A percentile compares a stretch with the other conserved stretches of the same genome.
Conservation (phyloP, 1,284 basidiomycete genomes). For the Fomitopsis schrenkii region DNA sequence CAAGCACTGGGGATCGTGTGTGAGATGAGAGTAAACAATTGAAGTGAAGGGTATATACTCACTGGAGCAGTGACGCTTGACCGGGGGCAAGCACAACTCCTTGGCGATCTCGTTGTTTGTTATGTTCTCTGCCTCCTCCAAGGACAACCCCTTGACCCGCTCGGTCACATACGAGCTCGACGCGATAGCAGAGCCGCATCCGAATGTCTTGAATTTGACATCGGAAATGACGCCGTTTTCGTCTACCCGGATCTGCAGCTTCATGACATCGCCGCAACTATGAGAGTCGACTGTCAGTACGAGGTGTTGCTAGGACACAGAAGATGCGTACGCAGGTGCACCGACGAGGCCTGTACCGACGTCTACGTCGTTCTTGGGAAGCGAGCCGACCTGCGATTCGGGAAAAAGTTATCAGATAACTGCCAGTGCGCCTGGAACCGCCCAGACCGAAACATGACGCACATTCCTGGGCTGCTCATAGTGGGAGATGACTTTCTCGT, state of each 20-base stretch:
- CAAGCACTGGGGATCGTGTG: conserved; percentile 64
- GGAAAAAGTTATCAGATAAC: conserved; percentile 54
- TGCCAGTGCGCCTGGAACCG: conserved; percentile 6
- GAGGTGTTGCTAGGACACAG: background rate
- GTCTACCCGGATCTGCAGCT: conserved; percentile 97
- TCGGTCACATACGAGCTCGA: conserved; percentile 98
- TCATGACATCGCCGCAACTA: conserved; percentile 95
- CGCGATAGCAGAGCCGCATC: conserved; percentile 96
- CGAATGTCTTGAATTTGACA: conserved; percentile 99
- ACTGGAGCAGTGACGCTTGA: conserved; percentile 93
- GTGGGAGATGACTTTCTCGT: conserved; percentile 94
- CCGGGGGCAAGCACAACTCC: conserved; percentile 92
- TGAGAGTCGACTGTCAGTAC: conserved; percentile 10
- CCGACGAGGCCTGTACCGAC: conserved; percentile 98
- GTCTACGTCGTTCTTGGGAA: conserved; percentile 87
- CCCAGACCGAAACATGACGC: conserved; percentile 33
- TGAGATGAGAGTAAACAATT: conserved; percentile 13
- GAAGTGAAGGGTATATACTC: conserved; percentile 26
- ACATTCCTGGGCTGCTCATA: conserved; percentile 96
- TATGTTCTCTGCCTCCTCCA: conserved; percentile 94
- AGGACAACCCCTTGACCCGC: conserved; percentile 90
- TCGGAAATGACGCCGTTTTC: conserved; percentile 94
- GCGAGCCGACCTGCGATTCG: conserved; percentile 79
- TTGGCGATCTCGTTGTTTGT: conserved; percentile 99
- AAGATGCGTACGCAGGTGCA: conserved; percentile 82